A percentile compares a stretch with the other conserved stretches of the same genome.
phyloP scores from a whole-genome alignment of 495 filamentous ascomycete genomes.

The Trichoderma erinaceum region DNA sequence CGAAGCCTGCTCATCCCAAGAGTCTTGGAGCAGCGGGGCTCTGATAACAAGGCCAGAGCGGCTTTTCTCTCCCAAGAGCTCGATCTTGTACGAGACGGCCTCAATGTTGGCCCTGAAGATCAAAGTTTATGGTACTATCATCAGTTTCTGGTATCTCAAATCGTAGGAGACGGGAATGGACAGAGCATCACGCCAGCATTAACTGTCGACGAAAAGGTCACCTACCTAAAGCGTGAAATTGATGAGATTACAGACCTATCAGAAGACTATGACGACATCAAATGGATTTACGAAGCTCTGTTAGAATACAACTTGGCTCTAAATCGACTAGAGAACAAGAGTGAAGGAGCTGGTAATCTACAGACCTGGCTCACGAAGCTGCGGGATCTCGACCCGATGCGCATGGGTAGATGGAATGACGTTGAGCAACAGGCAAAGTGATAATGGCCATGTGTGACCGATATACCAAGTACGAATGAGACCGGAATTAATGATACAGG shows the following conservation, averaged over 20 bases:
- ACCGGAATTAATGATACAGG: too few species aligned
- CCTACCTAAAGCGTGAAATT: slow-evolving; percentile 63
- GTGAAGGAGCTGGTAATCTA: slow-evolving; percentile 43
- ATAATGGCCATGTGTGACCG: neutral
- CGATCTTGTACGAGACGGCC: slow-evolving; percentile 61
- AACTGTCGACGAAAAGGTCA: slow-evolving; percentile 51
- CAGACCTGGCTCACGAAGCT: slow-evolving; percentile 58
- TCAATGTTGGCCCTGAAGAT: slow-evolving; percentile 82
- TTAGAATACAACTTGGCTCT: slow-evolving; percentile 54
- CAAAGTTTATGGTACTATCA: slow-evolving; percentile 97
- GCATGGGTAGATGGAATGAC: slow-evolving; percentile 63
- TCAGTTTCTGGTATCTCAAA: slow-evolving; percentile 67
- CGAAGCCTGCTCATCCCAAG: slow-evolving; percentile 74
- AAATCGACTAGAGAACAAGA: slow-evolving; percentile 34
- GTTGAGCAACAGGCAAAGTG: neutral
- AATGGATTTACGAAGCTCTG: slow-evolving; percentile 74
- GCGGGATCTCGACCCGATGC: slow-evolving; percentile 61
- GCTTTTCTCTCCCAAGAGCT: slow-evolving; percentile 69
- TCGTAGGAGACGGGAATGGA: slow-evolving; percentile 31
- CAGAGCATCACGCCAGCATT: slow-evolving; percentile 59
- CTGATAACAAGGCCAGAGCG: slow-evolving; percentile 54
- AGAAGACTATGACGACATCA: slow-evolving; percentile 67
- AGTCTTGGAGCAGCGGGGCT: slow-evolving; percentile 61
- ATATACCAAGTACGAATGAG: neutral
- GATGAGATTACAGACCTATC: slow-evolving; percentile 65